Percentiles rank a stretch among this genome's conserved stretches.
Conservation (phyloP, 495 filamentous ascomycete species). For the Aspergillus mulundensis region DNA sequence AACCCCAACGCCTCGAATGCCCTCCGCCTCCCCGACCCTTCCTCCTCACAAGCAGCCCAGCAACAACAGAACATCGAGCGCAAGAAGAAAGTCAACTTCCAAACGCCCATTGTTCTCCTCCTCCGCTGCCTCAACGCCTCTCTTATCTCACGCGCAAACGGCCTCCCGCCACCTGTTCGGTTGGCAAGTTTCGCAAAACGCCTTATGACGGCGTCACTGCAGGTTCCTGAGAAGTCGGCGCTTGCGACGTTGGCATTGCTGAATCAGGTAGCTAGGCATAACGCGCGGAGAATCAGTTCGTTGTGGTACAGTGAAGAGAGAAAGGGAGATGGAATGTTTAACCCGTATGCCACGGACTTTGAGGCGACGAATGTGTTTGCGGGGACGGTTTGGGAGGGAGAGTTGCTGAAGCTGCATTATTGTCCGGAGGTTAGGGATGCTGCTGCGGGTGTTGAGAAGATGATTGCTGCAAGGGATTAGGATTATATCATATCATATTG, state of each 20-base stretch:
- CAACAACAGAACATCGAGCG: not conserved
- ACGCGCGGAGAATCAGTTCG: conserved; percentile 63
- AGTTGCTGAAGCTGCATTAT: conserved; percentile 79
- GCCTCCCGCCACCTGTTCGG: conserved; percentile 67
- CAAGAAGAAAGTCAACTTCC: conserved; percentile 77
- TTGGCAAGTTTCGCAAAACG: conserved; percentile 92
- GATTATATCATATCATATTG: not conserved
- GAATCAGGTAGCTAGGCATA: conserved; percentile 65
- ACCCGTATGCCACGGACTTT: conserved; percentile 52
- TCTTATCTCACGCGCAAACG: conserved; percentile 49
- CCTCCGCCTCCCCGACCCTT: conserved; percentile 73
- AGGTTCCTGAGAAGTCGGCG: conserved; percentile 83
- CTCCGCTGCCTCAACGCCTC: conserved; percentile 76
- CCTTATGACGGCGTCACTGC: conserved; percentile 72
- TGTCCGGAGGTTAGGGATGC: conserved; percentile 79
- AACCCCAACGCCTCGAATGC: conserved; percentile 60
- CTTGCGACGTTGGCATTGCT: conserved; percentile 72
- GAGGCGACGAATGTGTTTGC: conserved; percentile 88
- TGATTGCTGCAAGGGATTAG: conserved; percentile 37
- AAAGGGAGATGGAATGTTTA: conserved; percentile 72
- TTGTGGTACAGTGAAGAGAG: conserved; percentile 89
- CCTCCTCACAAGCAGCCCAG: conserved; percentile 25
- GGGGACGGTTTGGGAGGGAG: conserved; percentile 88
- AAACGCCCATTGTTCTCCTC: conserved; percentile 86
- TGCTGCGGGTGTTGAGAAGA: conserved; percentile 67